Conservation (phyloP, 345 rosid genomes). For the Eucalyptus paniculata region DNA sequence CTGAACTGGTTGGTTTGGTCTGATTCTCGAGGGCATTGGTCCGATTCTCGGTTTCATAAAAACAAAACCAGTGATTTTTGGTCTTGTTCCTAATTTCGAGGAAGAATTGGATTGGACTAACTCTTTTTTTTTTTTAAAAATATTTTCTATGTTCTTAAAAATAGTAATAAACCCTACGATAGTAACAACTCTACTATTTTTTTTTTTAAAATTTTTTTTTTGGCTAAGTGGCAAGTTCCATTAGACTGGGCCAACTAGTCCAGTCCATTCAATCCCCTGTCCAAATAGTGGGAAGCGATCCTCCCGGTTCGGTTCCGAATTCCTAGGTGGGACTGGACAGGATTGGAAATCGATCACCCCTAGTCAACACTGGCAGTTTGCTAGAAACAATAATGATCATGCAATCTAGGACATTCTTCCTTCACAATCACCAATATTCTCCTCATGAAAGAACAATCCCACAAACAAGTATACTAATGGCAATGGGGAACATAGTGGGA, state of each 20-base stretch:
- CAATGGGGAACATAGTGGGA: background rate
- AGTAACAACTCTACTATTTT: too few relatives aligned
- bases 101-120: rapidly evolving
- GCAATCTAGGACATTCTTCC: background rate
- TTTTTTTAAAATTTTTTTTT: too few relatives aligned
- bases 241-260: rapidly evolving
- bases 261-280: rapidly evolving
- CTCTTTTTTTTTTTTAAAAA: too few relatives aligned
- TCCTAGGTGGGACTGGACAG: rapidly evolving
- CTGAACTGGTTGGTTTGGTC: rapidly evolving
- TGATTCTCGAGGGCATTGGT: rapidly evolving
- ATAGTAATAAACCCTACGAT: too few relatives aligned
- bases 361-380: rapidly evolving
- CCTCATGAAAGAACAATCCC: background rate
- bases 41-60: rapidly evolving
- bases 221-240: too few relatives aligned
- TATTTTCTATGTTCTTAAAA: too few relatives aligned
- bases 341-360: rapidly evolving
- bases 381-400: rapidly evolving
- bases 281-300: too few relatives aligned
- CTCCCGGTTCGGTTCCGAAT: rapidly evolving
- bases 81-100: rapidly evolving
- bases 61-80: rapidly evolving
- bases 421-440: background rate
- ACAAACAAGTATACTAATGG: background rate